These are phyloP conservation scores for Hypoxylon rickii DNA, from an alignment of 495 filamentous ascomycete genomes.

Conservation along the genomic window DNA sequence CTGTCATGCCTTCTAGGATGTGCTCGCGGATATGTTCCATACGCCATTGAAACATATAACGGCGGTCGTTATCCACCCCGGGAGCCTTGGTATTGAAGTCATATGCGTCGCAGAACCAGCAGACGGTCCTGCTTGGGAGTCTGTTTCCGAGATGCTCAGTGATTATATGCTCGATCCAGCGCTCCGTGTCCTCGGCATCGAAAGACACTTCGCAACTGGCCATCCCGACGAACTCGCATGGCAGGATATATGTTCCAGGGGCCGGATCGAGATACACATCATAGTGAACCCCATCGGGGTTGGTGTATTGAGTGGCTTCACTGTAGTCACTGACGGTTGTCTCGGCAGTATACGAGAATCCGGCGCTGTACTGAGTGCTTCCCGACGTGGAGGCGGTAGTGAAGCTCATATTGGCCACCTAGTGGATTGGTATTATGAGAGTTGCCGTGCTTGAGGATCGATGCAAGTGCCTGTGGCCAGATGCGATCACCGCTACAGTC, in stretches of 20 bases:
- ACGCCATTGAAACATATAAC: slow-evolving; percentile 39
- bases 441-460: background rate
- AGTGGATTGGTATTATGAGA: background rate
- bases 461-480: background rate
- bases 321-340: background rate
- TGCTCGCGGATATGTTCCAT: slow-evolving; percentile 53
- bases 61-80: background rate
- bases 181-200: slow-evolving; percentile 35
- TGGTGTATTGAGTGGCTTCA: slow-evolving; percentile 5
- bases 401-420: background rate
- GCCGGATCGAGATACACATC: background rate
- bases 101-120: slow-evolving; percentile 53
- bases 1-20: slow-evolving; percentile 28
- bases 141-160: slow-evolving; percentile 33
- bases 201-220: slow-evolving; percentile 39
- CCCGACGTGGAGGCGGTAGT: background rate
- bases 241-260: slow-evolving; percentile 22
- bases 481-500: background rate
- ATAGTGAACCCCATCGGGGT: background rate
- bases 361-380: background rate
- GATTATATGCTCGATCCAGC: slow-evolving; percentile 52
- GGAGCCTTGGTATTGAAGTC: slow-evolving; percentile 25
- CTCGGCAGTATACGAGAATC: background rate
- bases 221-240: slow-evolving; percentile 48
- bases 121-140: slow-evolving; percentile 45